Evolutionary conservation across 2,329 filamentous ascomycete species (phyloP).

Genomic region (Talaromyces piceae): DNA sequence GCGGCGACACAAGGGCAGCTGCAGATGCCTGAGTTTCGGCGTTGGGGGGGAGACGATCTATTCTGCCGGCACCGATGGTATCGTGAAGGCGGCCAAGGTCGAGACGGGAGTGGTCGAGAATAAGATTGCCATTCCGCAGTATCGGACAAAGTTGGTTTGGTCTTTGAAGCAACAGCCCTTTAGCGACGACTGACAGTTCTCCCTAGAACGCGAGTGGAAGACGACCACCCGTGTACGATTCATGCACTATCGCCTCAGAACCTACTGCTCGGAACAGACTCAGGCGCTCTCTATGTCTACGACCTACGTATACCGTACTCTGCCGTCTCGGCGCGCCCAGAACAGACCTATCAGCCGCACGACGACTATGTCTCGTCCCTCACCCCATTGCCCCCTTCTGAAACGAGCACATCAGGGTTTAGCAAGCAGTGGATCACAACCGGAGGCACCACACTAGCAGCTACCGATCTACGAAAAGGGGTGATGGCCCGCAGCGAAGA

Average conservation of each 20-base stretch:
- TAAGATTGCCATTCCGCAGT: conserved; percentile 68
- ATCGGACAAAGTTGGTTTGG: conserved; percentile 36
- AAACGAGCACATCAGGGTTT: conserved; percentile 77
- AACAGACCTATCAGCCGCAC: conserved; percentile 78
- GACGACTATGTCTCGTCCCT: conserved; percentile 89
- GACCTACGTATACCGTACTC: conserved; percentile 62
- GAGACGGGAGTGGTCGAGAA: conserved; percentile 62
- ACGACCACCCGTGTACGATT: conserved; percentile 58
- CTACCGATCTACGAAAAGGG: conserved; percentile 80
- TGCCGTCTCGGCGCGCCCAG: conserved; percentile 55
- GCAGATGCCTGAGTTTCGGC: conserved; percentile 70
- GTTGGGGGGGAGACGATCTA: conserved; percentile 65
- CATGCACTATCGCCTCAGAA: conserved; percentile 72
- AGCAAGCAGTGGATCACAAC: conserved; percentile 94
- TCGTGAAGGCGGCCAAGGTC: conserved; percentile 54
- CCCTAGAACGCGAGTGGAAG: conserved; percentile 41
- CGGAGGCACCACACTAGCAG: conserved; percentile 80
- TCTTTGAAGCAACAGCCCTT: no score
- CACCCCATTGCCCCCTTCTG: conserved; percentile 70
- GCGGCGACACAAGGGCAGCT: conserved; percentile 87
- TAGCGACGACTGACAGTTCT: conserved; percentile 44
- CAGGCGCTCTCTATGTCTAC: conserved; percentile 77
- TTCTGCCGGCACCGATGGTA: conserved; percentile 54
- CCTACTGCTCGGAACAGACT: conserved; percentile 83
- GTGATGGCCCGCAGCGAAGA: conserved; percentile 86